phyloP scores from a whole-genome alignment of 768 basidiomycete genomes.

The Mycena filopes region DNA sequence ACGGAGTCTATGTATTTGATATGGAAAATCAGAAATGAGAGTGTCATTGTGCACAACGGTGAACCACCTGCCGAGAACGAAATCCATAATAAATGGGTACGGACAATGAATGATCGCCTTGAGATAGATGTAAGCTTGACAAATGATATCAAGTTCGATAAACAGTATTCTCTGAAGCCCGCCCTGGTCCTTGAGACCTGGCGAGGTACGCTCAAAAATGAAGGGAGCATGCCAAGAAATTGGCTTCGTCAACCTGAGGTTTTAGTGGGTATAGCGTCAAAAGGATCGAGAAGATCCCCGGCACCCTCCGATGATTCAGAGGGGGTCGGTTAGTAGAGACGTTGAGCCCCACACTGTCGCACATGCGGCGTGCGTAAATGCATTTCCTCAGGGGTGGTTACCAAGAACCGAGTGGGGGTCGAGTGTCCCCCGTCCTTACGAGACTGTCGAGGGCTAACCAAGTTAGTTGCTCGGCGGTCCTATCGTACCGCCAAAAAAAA shows the following conservation, averaged over 20 bases:
- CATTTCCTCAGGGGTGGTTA: slow-evolving; percentile 7
- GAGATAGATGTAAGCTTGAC: not conserved
- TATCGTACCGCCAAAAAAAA: slow-evolving; percentile 10
- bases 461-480: not conserved
- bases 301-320: not conserved
- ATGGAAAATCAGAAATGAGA: not conserved
- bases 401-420: not conserved
- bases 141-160: not conserved
- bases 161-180: not conserved
- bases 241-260: slow-evolving; percentile 1
- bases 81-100: slow-evolving; percentile 1
- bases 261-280: slow-evolving; percentile 13
- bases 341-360: slow-evolving; percentile 11
- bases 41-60: not conserved
- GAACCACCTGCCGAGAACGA: not conserved
- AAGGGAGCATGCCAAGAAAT: not conserved
- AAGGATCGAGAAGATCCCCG: not conserved
- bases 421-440: not conserved
- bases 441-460: not conserved
- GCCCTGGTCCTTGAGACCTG: not conserved
- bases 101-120: not conserved
- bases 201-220: not conserved
- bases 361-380: not conserved
- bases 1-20: not conserved
- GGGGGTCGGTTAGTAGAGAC: not conserved